Base-by-base conservation (phyloP, 2,329 filamentous ascomycete genomes). In the Colletotrichum cereale region DNA sequence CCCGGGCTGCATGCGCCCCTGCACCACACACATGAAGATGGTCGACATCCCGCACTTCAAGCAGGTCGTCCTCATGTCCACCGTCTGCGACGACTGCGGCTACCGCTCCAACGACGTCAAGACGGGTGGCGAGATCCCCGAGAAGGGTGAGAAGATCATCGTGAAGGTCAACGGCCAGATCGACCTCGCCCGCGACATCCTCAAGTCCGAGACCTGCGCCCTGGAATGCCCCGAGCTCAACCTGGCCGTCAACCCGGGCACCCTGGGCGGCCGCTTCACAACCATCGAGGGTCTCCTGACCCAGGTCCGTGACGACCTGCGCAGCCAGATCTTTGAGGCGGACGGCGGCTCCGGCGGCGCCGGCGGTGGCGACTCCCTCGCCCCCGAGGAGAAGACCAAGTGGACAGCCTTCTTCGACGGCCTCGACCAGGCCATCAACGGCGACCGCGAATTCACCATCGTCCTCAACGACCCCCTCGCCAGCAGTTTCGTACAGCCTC, bases 41-140 rank as follows among this genome's bases (percentile, higher is more conserved):
- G 94, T 98, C 68, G 94, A 97, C 78, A 98, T 99, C 73, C 96
- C 96, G 0, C 93, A 97, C 84, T 99, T 99, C 86, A 97, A 98
- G 84, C 94, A 98, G 79, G 96, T 99, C 3, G 91, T 98, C 50
- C 87, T 99, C 77, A 98, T 97, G 93, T 95, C 92, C 76, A 98
- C 96, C 2, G 91, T 94, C 36, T 99, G 96, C 83, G 92, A 96
- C 36, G 88, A 92, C 81, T 99, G 96, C 80, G 96, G 96, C 69
- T 97, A 98, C 85, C 92, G 94, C 73, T 96, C 93, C 76, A 98
- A 97, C 82, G 96, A 99, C 81, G 94, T 99, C 80, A 98, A 98
- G 87, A 98, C 96, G 1, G 96, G 96, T 74, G 96, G 96, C 66
- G 95, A 92, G 77, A 92, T 99, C 29, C 96, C 96, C 11, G 92